Percentiles rank a stretch among this genome's conserved stretches.
These are phyloP conservation scores for Xylariaceae sp. DNA, from an alignment of 2,329 filamentous ascomycete species.

Conservation along the genomic window DNA sequence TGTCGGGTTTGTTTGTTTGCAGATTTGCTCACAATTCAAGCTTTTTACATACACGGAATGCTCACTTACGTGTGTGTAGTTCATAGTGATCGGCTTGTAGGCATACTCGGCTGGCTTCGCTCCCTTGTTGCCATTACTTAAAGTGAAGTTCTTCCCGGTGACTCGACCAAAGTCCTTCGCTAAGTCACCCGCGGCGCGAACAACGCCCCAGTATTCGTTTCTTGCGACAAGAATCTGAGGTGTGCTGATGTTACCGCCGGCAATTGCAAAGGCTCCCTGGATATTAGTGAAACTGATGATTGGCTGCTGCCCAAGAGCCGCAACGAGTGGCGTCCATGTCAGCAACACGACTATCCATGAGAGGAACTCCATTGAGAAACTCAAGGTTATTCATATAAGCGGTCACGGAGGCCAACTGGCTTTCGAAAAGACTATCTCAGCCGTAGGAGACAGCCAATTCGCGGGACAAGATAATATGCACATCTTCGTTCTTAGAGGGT, in stretches of 20 bases:
- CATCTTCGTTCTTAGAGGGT: too few relatives aligned
- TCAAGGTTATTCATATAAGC: too few relatives aligned
- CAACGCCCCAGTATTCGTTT: constrained; percentile 64
- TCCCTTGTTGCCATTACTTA: constrained; percentile 44
- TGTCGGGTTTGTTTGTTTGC: too few relatives aligned
- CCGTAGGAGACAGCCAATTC: too few relatives aligned
- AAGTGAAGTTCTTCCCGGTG: constrained; percentile 60
- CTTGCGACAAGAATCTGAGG: constrained; percentile 49
- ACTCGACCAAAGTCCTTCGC: constrained; percentile 68
- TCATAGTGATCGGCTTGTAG: constrained; percentile 41
- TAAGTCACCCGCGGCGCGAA: constrained; percentile 64
- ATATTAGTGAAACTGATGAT: constrained; percentile 25
- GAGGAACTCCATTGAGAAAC: too few relatives aligned
- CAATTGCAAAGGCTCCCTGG: constrained; percentile 23
- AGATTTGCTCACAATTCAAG: too few relatives aligned
- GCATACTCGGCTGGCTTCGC: constrained; percentile 37
- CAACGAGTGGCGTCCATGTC: constrained; percentile 9
- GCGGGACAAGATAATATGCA: too few relatives aligned
- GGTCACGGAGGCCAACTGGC: too few relatives aligned
- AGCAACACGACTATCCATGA: background rate
- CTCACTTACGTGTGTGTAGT: constrained; percentile 43
- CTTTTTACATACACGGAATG: background rate
- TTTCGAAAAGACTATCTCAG: too few relatives aligned
- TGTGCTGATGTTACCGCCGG: constrained; percentile 22
- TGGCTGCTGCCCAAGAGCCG: constrained; percentile 28